A percentile compares a stretch with the other conserved stretches of the same genome.
Evolutionary conservation across 495 filamentous ascomycete species (phyloP).

Genomic region (Aspergillus bridgeri): DNA sequence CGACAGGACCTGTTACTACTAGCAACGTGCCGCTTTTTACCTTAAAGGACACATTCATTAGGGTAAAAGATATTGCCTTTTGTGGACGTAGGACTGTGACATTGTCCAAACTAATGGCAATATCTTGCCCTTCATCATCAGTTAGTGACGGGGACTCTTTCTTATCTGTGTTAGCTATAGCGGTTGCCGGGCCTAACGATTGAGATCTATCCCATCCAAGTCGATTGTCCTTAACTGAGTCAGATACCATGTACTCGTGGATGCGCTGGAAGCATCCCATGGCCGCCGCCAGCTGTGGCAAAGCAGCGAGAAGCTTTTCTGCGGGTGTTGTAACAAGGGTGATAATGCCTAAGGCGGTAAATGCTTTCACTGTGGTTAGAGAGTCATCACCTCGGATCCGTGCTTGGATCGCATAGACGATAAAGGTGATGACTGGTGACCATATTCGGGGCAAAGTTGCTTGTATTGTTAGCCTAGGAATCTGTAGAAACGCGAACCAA

Average conservation of each 20-base stretch:
- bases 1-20: slow-evolving; percentile 43
- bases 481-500: neutral
- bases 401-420: slow-evolving; percentile 24
- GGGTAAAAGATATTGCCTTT: too few relatives aligned
- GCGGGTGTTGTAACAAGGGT: slow-evolving; percentile 44
- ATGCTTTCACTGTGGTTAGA: slow-evolving; percentile 32
- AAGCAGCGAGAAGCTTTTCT: slow-evolving; percentile 34
- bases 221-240: too few relatives aligned
- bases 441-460: slow-evolving; percentile 31
- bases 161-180: slow-evolving; percentile 2
- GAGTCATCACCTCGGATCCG: slow-evolving; percentile 10
- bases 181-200: slow-evolving; percentile 1
- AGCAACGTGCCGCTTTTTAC: too few relatives aligned
- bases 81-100: too few relatives aligned
- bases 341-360: slow-evolving; percentile 50
- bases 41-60: too few relatives aligned
- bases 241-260: slow-evolving; percentile 5
- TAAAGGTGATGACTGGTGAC: slow-evolving; percentile 37
- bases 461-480: slow-evolving; percentile 4
- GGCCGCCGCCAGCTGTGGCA: slow-evolving; percentile 38
- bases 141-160: slow-evolving; percentile 3
- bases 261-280: slow-evolving; percentile 47
- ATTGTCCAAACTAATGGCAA: too few relatives aligned
- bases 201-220: neutral
- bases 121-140: too few relatives aligned